Conservation (phyloP, 257 asterid genomes). For the Leonotis leonurus region DNA sequence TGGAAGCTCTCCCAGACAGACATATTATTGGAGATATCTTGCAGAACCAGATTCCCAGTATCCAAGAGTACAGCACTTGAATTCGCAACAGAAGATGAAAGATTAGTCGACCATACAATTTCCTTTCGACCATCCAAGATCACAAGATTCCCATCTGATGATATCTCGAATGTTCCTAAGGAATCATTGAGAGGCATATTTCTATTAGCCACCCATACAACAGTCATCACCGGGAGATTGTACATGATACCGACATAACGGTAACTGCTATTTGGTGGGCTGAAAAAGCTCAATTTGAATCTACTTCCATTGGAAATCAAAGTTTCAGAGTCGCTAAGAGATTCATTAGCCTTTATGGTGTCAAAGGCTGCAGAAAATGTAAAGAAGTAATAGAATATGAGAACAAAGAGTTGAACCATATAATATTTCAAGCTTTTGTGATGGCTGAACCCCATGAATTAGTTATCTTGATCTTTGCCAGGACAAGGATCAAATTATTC, state of each 20-base stretch:
- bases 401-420: background rate
- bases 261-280: background rate
- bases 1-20: constrained; percentile 18
- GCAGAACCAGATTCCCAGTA: constrained; percentile 32
- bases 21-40: background rate
- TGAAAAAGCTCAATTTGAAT: background rate
- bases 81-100: background rate
- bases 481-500: no score
- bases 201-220: background rate
- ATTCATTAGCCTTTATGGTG: background rate
- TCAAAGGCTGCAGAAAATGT: background rate
- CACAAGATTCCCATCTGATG: constrained; percentile 34
- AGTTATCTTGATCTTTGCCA: background rate
- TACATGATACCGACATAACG: background rate
- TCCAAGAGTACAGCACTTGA: constrained; percentile 29
- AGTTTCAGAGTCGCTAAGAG: background rate
- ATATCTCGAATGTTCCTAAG: constrained; percentile 14
- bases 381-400: background rate
- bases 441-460: background rate
- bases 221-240: constrained; percentile 6
- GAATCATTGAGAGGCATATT: background rate
- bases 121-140: constrained; percentile 27
- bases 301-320: background rate
- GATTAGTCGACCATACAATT: constrained; percentile 30
- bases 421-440: background rate